Conservation (phyloP, 179 eudicot genomes). For the Camellia oleifera region DNA sequence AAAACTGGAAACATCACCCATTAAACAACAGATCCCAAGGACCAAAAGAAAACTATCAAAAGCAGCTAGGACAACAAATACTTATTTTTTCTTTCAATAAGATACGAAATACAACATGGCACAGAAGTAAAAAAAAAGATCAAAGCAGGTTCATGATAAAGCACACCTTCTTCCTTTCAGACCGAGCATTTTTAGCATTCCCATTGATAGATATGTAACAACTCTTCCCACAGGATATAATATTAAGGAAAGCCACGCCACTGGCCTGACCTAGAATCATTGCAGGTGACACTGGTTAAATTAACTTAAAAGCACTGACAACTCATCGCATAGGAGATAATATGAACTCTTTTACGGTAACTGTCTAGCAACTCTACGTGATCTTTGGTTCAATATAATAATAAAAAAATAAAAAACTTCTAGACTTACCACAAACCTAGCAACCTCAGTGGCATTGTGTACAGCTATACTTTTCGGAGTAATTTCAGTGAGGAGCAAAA, state of each 20-base stretch:
- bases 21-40: too few species aligned
- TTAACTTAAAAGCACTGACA: not conserved
- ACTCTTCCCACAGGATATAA: too few species aligned
- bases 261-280: conserved; percentile 85
- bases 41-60: not conserved
- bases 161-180: conserved; percentile 14
- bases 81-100: not conserved
- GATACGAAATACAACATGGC: not conserved
- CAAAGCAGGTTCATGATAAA: not conserved
- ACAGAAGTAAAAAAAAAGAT: not conserved
- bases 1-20: too few species aligned
- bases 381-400: not conserved
- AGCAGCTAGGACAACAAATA: too few species aligned
- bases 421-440: conserved; percentile 46
- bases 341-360: not conserved
- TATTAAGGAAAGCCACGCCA: conserved; percentile 9
- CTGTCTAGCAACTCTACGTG: not conserved
- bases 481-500: conserved; percentile 31
- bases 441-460: too few species aligned
- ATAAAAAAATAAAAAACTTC: not conserved
- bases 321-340: not conserved
- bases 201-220: too few species aligned
- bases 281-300: conserved; percentile 12
- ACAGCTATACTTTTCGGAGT: too few species aligned
- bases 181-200: too few species aligned